Evolutionary conservation across 805 yeast species (phyloP), one percentile per base, ranked within the genome.

Genomic region (Cyberlindnera maclurae): DNA sequence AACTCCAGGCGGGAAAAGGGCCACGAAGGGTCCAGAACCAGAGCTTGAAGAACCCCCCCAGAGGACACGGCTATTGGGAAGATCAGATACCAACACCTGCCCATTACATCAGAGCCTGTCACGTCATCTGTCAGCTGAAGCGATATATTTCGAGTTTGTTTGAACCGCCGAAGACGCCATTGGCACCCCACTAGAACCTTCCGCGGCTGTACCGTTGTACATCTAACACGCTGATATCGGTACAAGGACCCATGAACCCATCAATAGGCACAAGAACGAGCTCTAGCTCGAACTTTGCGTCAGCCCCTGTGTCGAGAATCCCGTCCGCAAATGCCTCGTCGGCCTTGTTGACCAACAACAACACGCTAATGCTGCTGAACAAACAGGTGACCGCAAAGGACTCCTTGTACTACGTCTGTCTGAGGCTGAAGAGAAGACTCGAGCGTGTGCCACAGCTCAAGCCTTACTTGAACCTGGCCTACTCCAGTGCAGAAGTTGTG

Each of bases 331-430:
- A 39, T 26, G 34, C 39, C 22, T 43, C 52, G 4, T 12, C 34
- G 6, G 17, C 38, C 29, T 36, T 46, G 28, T 27, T 22, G 6
- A 5, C 38, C 5, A 42, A 26, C 49, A 51, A 43, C 32, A 55
- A 50, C 37, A 57, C 60, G 11, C 52, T 54, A 31, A 54, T 71
- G 58, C 67, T 75, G 34, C 75, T 84, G 76, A 84, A 83, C 59
- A 70, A 70, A 47, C 71, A 69, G 43, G 82, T 82, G 5, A 63
- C 71, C 16, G 75, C 78, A 15, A 64, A 69, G 36, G 89, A 81
- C 43, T 86, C 89, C 26, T 62, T 86, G 18, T 84, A 75, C 56
- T 79, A 79, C 57, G 72, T 83, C 29, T 78, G 93, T 55, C 58
- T 69, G 17, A 66, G 64, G 22, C 64, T 85, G 39, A 71, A 76